These are phyloP conservation scores for Pseudodiploospora longispora DNA, from an alignment of 2,329 filamentous ascomycete genomes.

Conservation along the genomic window DNA sequence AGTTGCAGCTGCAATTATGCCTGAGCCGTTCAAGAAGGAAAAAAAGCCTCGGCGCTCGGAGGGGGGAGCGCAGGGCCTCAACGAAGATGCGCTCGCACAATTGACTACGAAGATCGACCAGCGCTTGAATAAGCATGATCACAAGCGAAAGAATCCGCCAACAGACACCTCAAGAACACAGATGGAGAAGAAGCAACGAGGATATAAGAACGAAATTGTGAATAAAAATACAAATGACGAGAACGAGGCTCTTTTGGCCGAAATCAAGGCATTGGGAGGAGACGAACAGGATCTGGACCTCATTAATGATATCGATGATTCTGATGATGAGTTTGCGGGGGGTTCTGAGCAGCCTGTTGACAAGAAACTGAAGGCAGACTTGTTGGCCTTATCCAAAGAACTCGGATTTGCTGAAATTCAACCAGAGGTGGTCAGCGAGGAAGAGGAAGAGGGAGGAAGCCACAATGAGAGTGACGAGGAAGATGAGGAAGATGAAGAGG, in stretches of 20 bases:
- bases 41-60: constrained; percentile 20
- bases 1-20: constrained; percentile 15
- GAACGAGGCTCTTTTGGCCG: constrained; percentile 44
- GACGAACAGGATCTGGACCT: constrained; percentile 57
- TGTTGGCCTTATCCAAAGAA: constrained; percentile 30
- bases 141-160: constrained; percentile 38
- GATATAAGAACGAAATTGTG: constrained; percentile 15
- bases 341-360: constrained; percentile 29
- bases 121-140: constrained; percentile 33
- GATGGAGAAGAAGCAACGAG: constrained; percentile 30
- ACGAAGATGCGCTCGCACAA: constrained; percentile 42
- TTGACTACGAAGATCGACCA: constrained; percentile 51
- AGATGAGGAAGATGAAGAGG: constrained; percentile 20
- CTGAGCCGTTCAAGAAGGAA: constrained; percentile 30
- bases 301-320: constrained; percentile 43
- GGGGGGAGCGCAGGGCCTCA: constrained; percentile 25
- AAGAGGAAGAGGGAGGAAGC: constrained; percentile 24
- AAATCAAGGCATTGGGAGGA: constrained; percentile 57
- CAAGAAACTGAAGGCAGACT: constrained; percentile 30
- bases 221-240: constrained; percentile 20
- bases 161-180: constrained; percentile 25
- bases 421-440: constrained; percentile 28
- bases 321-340: constrained; percentile 28
- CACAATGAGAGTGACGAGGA: constrained; percentile 25
- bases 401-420: constrained; percentile 28